Evolutionary conservation across 352 stramenopile species (phyloP).

Genomic region (Thraustotheca clavata): DNA sequence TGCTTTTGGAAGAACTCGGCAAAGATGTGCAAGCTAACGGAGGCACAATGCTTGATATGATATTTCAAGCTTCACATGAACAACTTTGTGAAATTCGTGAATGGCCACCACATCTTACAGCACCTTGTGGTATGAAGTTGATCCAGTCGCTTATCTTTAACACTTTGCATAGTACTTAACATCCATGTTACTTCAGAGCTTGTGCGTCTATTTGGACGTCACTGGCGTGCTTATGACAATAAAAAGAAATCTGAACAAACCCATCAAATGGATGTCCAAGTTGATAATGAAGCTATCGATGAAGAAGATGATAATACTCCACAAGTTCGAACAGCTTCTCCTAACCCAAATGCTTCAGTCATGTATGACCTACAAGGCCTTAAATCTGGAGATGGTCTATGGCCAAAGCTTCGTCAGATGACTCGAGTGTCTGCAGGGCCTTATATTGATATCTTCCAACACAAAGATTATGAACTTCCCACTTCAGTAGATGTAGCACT

Average conservation of each 20-base stretch:
- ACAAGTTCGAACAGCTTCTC: slow-evolving; percentile 27
- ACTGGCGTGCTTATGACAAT: slow-evolving; percentile 30
- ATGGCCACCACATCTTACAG: slow-evolving; percentile 5
- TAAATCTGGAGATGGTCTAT: slow-evolving; percentile 43
- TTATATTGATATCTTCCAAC: slow-evolving; percentile 44
- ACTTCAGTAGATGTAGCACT: slow-evolving; percentile 74
- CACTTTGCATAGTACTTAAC: slow-evolving; percentile 32
- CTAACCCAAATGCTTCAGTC: slow-evolving; percentile 39
- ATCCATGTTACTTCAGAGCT: slow-evolving; percentile 70
- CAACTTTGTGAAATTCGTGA: slow-evolving; percentile 30
- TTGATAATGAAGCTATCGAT: slow-evolving; percentile 31
- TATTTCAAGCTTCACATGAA: slow-evolving; percentile 58
- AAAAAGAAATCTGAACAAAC: slow-evolving; percentile 15
- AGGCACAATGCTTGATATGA: slow-evolving; percentile 37
- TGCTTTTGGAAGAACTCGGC: slow-evolving; percentile 78
- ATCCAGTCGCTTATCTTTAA: not conserved
- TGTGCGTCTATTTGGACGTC: slow-evolving; percentile 50
- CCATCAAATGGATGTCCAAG: not conserved
- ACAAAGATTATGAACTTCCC: slow-evolving; percentile 41
- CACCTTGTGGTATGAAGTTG: slow-evolving; percentile 3
- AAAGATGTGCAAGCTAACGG: slow-evolving; percentile 35
- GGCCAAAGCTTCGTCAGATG: slow-evolving; percentile 41
- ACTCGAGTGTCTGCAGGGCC: slow-evolving; percentile 33
- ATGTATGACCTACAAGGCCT: slow-evolving; percentile 80
- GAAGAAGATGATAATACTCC: slow-evolving; percentile 49